Percentiles rank a stretch among this genome's conserved stretches.
These are phyloP conservation scores for Sporobolomyces roseus DNA, from an alignment of 768 basidiomycete genomes.

Conservation along the genomic window DNA sequence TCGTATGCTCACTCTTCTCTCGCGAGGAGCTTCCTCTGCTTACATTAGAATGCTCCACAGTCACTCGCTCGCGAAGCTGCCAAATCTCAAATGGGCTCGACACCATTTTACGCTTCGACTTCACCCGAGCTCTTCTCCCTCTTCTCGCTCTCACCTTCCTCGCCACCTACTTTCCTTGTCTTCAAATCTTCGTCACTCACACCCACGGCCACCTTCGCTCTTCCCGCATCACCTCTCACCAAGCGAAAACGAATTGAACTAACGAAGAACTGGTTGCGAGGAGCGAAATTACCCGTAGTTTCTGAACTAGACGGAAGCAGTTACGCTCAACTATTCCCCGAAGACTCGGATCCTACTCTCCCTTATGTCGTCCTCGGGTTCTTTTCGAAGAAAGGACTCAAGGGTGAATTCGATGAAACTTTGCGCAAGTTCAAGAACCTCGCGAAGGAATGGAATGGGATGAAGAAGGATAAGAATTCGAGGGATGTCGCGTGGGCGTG, in stretches of 20 bases:
- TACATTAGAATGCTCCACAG: constrained; percentile 46
- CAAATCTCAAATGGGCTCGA: constrained; percentile 55
- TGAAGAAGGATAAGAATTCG: constrained; percentile 48
- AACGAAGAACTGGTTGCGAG: constrained; percentile 58
- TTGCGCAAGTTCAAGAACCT: constrained; percentile 3
- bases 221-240: constrained; percentile 23
- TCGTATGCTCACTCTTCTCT: constrained; percentile 44
- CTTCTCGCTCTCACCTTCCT: constrained; percentile 26
- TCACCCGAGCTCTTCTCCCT: constrained; percentile 49
- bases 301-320: constrained; percentile 71
- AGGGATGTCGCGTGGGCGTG: constrained; percentile 68
- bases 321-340: constrained; percentile 79
- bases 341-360: constrained; percentile 54
- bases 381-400: constrained; percentile 29
- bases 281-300: constrained; percentile 67
- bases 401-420: constrained; percentile 2
- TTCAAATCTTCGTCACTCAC: constrained; percentile 64
- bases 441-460: constrained; percentile 37
- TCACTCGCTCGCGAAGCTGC: constrained; percentile 59
- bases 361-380: constrained; percentile 73
- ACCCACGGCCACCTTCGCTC: constrained; percentile 48
- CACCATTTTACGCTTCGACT: constrained; percentile 54
- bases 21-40: neutral
- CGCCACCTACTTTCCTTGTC: constrained; percentile 55
- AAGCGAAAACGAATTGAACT: constrained; percentile 30